Conservation (phyloP, 2,329 filamentous ascomycete species). For the Pochonia chlamydosporia region DNA sequence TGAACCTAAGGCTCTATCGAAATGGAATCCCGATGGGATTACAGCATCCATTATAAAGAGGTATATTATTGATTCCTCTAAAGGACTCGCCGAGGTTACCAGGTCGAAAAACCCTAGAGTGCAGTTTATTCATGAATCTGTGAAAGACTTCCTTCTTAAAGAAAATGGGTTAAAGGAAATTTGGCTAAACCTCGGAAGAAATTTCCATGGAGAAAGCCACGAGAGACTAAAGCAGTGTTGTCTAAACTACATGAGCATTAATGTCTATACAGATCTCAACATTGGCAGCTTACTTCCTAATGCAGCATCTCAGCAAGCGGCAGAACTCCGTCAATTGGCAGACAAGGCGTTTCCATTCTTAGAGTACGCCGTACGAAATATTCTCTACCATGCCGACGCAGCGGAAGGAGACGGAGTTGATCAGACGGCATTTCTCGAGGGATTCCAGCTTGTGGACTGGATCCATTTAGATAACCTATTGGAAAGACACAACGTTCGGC, state of each 20-base stretch:
- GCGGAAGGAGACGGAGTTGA: not conserved
- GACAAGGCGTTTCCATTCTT: constrained; percentile 10
- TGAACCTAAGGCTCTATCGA: accelerated
- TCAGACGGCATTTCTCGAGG: not conserved
- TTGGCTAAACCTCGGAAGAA: not conserved
- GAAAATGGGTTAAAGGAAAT: constrained; percentile 20
- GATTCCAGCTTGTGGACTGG: constrained; percentile 2
- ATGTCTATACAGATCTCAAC: not conserved
- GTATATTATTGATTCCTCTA: constrained; percentile 34
- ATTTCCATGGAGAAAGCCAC: constrained; percentile 2
- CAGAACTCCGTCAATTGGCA: not conserved
- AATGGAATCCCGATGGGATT: not conserved
- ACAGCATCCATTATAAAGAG: constrained; percentile 5
- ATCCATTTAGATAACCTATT: constrained; percentile 3
- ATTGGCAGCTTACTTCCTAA: not conserved
- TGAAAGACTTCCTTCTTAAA: constrained; percentile 38
- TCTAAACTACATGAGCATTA: not conserved
- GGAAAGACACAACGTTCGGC: not conserved
- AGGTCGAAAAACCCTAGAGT: constrained; percentile 21
- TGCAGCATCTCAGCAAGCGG: not conserved
- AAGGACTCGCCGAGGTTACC: constrained; percentile 37
- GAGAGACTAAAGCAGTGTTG: constrained; percentile 10
- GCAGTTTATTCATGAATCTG: constrained; percentile 46
- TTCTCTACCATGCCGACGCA: constrained; percentile 12
- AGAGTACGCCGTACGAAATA: constrained; percentile 7